Base-by-base conservation (phyloP, 1,284 basidiomycete genomes). In the Xerocomus amazonicus region DNA sequence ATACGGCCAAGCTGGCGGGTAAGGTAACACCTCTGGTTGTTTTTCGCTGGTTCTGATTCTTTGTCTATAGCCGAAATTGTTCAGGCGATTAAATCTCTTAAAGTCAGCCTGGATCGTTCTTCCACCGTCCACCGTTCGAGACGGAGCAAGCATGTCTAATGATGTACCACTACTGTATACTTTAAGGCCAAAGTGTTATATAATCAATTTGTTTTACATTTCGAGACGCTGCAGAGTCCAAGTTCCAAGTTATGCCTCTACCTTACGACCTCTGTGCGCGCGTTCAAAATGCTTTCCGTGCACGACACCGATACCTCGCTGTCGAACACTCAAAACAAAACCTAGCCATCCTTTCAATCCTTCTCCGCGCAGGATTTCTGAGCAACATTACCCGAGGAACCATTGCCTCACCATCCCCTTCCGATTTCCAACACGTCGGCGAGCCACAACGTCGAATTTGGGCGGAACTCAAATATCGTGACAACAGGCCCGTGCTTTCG, bases 381-480 rank as follows among this genome's bases (percentile, higher is more conserved):
- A 83, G 85, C 47, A 85, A 78, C 59, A 60, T 96, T 43, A 86
- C 87, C 0, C 83, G 91, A 12, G 93, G 93, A 6, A 92, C 91
- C 9, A 70, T 81, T 45, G 71, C 79, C 4, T 74, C 75, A 0
- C 81, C 91, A 0, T 78, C 77, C 9, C 90, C 92, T 0, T 57
- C 62, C 0, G 74, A 74, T 9, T 95, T 90, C 63, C 60, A 73
- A 42, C 55, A 60, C 2, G 84, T 76, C 6, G 69, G 70, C 55
- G 80, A 83, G 28, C 73, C 81, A 1, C 75, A 90, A 54, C 76
- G 76, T 29, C 79, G 90, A 31, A 87, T 96, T 67, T 94, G 92
- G 91, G 89, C 89, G 3, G 83, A 90, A 54, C 81, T 96, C 57
- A 96, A 96, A 70, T 95, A 92, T 70, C 79, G 90, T 45, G 84